Percentiles rank a stretch among this genome's conserved stretches.
These are phyloP conservation scores for Eragrostis nindensis DNA, from an alignment of 176 grass and related monocot species.

Conservation along the genomic window DNA sequence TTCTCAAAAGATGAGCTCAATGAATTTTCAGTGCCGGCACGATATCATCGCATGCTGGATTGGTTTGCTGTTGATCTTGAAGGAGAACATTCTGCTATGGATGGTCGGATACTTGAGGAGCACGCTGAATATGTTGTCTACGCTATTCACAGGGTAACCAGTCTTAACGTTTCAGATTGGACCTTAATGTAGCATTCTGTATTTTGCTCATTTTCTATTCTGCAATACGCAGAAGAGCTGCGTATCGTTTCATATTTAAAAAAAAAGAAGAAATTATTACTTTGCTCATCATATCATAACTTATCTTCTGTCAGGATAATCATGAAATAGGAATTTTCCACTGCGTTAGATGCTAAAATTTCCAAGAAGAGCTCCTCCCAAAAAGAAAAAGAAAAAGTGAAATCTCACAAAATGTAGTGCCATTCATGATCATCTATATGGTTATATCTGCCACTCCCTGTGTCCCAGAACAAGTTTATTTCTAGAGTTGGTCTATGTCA, in stretches of 20 bases:
- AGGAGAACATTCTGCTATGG: conserved; percentile 98
- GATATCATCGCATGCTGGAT: conserved; percentile 67
- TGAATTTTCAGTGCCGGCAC: conserved; percentile 59
- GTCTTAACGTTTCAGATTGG: conserved; percentile 29
- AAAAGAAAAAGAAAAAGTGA: not conserved
- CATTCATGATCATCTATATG: not conserved
- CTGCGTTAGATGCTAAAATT: conserved; percentile 10
- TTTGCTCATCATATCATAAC: not conserved
- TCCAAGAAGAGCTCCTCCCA: conserved; percentile 9
- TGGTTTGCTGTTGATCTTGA: conserved; percentile 99
- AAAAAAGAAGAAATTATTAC: not conserved
- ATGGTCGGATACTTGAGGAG: conserved; percentile 92
- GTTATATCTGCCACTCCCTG: not conserved
- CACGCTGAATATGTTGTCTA: conserved; percentile 96
- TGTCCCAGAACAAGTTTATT: too few relatives aligned
- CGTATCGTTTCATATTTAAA: too few relatives aligned
- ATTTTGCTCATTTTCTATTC: not conserved
- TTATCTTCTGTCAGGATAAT: not conserved
- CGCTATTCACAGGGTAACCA: conserved; percentile 85
- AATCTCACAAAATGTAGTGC: not conserved
- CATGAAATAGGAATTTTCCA: conserved; percentile 15
- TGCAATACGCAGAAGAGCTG: not conserved
- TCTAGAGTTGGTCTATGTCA: too few relatives aligned
- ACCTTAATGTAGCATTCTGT: conserved; percentile 5
- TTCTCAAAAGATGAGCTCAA: conserved; percentile 46